Evolutionary conservation across 805 yeast species (phyloP), one percentile per base, ranked within the genome.

Genomic region (Wickerhamomyces pijperi): DNA sequence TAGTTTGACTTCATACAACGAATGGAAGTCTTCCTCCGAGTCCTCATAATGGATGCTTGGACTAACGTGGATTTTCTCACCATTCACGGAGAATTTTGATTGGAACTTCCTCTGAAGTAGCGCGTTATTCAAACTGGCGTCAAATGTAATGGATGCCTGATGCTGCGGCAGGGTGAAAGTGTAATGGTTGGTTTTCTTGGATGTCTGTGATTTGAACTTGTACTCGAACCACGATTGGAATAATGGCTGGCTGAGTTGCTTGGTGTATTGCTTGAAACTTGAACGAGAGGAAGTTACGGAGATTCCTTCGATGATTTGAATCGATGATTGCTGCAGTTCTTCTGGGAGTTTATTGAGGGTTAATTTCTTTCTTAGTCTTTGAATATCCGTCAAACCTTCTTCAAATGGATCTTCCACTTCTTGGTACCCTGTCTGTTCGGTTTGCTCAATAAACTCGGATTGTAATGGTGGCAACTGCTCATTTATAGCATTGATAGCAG

Each of bases 131-230:
- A 78, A 56, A 20, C 63, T 56, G 4, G 70, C 68, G 18, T 63
- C 50, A 4, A 75, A 53, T 4, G 68, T 60, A 35, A 75, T 53
- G 1, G 76, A 65, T 28, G 68, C 66, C 32, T 72, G 69, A 34
- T 61, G 59, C 12, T 64, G 55, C 12, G 80, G 77, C 38, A 78
- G 54, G 14, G 64, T 61, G 19, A 74, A 44, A 5, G 76, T 47
- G 39, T 47, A 54, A 34, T 54, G 59, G 23, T 59, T 46, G 16
- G 28, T 23, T 17, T 29, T 38, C 4, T 17, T 33, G 17, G 34
- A 32, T 19, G 18, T 18, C 13, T 36, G 36, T 14, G 75, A 65
- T 17, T 58, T 58, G 32, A 66, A 48, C 19, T 45, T 48, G 35
- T 59, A 53, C 47, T 64, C 67, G 44, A 64, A 64, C 55, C 63